Evolutionary conservation across 2,329 filamentous ascomycete genomes (phyloP).

Genomic region (Gremmenia infestans): DNA sequence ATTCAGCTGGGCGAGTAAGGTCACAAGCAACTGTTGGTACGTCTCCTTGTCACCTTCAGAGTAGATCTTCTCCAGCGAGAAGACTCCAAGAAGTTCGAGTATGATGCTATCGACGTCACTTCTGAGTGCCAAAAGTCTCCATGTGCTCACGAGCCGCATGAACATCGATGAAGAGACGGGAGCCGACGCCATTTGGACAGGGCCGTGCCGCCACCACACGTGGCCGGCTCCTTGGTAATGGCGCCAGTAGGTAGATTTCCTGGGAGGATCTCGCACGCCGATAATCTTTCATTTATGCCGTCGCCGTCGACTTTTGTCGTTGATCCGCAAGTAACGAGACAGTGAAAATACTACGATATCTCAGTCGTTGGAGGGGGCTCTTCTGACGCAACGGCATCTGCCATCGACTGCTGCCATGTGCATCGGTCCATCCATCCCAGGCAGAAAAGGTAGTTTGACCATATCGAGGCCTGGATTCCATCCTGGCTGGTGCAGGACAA

Average conservation of each 20-base stretch:
- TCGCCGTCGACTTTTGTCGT: no score
- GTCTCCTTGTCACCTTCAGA: constrained; percentile 31
- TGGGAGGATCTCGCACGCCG: background rate
- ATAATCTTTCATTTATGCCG: background rate
- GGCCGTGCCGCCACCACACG: constrained; percentile 9
- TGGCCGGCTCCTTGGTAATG: constrained; percentile 7
- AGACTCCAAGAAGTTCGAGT: constrained; percentile 38
- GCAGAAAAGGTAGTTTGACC: background rate
- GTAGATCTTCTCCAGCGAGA: constrained; percentile 39
- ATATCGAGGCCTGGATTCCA: background rate
- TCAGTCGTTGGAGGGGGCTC: background rate
- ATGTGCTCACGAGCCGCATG: constrained; percentile 33
- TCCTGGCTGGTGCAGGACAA: background rate
- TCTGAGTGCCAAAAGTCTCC: constrained; percentile 35
- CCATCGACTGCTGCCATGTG: background rate
- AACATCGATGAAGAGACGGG: constrained; percentile 35
- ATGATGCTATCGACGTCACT: constrained; percentile 39
- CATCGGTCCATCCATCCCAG: background rate
- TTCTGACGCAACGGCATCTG: background rate
- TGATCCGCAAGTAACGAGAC: background rate
- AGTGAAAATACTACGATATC: background rate
- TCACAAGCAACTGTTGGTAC: constrained; percentile 35
- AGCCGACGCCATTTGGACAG: constrained; percentile 23
- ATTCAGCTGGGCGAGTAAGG: constrained; percentile 35
- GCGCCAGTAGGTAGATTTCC: no score